Base-by-base conservation (phyloP, 1,284 basidiomycete species). In the Leccinum fallax region DNA sequence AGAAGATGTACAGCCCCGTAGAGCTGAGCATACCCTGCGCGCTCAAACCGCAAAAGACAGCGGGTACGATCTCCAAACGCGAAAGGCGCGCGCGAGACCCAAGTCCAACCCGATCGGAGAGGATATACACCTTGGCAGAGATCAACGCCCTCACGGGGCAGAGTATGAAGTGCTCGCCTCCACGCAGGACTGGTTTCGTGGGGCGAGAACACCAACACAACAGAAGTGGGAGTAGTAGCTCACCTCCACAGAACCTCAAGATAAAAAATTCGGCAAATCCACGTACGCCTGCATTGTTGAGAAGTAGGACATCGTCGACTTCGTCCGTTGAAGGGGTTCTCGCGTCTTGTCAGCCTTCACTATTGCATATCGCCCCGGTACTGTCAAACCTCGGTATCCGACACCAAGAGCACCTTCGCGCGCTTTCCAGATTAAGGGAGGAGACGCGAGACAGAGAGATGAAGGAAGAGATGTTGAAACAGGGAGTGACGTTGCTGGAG, bases 401-500 rank as follows among this genome's bases (percentile, higher is more conserved):
- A 52, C 80, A 76, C 13, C 76, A 83, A 59, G 85, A 84, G 53
- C 88, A 90, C 71, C 72, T 90, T 51, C 78, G 80, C 21, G 88
- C 88, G 5, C 75, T 90, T 24, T 81, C 79, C 2, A 77, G 81
- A 61, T 71, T 90, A 66, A 83, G 82, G 40, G 86, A 87, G 58
- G 85, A 83, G 64, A 89, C 85, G 30, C 74, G 89, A 63, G 83
- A 90, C 71, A 74, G 82, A 60, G 87, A 90, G 71, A 78, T 90
- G 48, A 87, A 81, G 72, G 85, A 86, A 66, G 84, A 85, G 66
- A 89, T 87, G 58, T 69, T 90, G 74, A 83, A 77, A 70, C 76
- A 81, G 63, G 89, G 88, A 1, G 78, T 90, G 56, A 88, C 87
- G 1, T 79, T 89, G 4, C 77, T 90, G 72, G 89, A 90, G 67